Evolutionary conservation across 257 asterid genomes (phyloP).

Genomic region (Solanum phureja): DNA sequence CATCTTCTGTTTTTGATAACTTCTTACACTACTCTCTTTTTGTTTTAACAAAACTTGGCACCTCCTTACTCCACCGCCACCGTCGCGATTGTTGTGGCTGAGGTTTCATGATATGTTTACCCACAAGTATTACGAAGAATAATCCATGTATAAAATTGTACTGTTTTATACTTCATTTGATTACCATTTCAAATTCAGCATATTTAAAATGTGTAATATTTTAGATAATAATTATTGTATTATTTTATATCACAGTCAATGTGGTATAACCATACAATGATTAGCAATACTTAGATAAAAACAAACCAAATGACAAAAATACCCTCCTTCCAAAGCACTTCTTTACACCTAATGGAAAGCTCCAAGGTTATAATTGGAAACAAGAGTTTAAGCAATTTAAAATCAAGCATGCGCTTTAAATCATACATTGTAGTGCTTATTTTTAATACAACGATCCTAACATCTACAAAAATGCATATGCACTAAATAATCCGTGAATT

Average conservation of each 20-base stretch:
- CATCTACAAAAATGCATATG: not conserved
- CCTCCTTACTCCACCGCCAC: not conserved
- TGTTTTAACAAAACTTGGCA: not conserved
- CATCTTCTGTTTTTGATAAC: not conserved
- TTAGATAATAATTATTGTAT: not conserved
- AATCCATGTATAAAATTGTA: not conserved
- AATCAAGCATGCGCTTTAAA: not conserved
- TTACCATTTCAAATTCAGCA: not conserved
- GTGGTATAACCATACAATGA: not conserved
- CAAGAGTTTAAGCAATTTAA: not conserved
- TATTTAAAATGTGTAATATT: too few species aligned
- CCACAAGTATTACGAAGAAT: not conserved
- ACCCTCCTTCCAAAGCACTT: not conserved
- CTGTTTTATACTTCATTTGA: not conserved
- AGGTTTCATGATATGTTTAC: not conserved
- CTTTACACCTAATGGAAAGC: not conserved
- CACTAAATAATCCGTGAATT: not conserved
- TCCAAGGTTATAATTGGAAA: not conserved
- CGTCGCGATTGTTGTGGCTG: not conserved
- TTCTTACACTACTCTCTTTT: not conserved
- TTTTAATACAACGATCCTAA: not conserved
- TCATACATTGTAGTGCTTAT: not conserved
- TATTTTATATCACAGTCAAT: not conserved
- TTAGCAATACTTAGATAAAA: not conserved
- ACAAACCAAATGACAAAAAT: not conserved